These are phyloP conservation scores for Rhypophila decipiens DNA, from an alignment of 495 filamentous ascomycete genomes.

Conservation along the genomic window DNA sequence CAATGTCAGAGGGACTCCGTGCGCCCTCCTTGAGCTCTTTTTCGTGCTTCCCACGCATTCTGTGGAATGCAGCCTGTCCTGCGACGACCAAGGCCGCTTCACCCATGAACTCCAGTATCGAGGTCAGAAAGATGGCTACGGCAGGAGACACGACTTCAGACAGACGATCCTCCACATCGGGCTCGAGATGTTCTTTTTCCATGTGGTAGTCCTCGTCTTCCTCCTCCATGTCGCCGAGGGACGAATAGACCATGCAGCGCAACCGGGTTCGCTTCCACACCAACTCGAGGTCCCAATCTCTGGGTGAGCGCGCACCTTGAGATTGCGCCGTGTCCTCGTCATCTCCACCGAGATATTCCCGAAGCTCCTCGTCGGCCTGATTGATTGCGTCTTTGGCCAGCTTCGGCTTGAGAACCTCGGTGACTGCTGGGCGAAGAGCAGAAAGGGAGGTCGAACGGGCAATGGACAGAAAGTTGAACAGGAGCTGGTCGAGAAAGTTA, in stretches of 20 bases:
- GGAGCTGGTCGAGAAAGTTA: constrained; percentile 85
- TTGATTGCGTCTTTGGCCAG: constrained; percentile 82
- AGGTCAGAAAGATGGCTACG: constrained; percentile 91
- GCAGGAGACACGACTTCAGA: constrained; percentile 76
- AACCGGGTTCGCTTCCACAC: constrained; percentile 89
- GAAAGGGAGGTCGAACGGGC: constrained; percentile 77
- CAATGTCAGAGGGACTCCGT: constrained; percentile 30
- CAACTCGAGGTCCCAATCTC: constrained; percentile 75
- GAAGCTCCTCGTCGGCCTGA: constrained; percentile 84
- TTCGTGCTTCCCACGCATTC: constrained; percentile 49
- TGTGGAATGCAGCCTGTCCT: constrained; percentile 79
- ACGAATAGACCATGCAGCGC: constrained; percentile 96
- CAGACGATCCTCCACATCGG: constrained; percentile 45
- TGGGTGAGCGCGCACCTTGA: constrained; percentile 42
- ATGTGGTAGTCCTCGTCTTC: constrained; percentile 89
- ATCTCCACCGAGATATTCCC: constrained; percentile 77
- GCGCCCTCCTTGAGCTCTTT: constrained; percentile 45
- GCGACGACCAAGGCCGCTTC: constrained; percentile 83
- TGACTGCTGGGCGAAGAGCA: constrained; percentile 72
- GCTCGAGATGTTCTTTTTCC: constrained; percentile 60
- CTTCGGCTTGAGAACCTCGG: constrained; percentile 80
- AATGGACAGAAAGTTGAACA: constrained; percentile 77
- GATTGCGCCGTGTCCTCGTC: constrained; percentile 58
- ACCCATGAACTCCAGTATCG: constrained; percentile 88
- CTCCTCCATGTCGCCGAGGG: constrained; percentile 93